Conservation (phyloP, 2,329 filamentous ascomycete genomes). For the Shiraia bambusicola region DNA sequence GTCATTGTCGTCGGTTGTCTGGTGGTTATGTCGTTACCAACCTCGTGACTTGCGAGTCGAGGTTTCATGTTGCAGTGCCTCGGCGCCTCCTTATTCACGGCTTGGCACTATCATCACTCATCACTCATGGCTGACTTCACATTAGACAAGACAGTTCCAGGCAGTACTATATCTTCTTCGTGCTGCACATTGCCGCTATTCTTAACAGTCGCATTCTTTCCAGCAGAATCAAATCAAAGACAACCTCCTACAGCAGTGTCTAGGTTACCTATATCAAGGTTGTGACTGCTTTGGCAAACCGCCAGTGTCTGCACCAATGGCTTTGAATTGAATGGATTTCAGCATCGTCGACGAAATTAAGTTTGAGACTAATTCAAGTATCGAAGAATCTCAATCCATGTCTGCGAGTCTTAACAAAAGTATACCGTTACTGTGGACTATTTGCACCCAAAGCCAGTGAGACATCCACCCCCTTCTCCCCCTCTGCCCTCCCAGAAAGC, state of each 20-base stretch:
- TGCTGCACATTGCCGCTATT: constrained; percentile 51
- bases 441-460: constrained; percentile 56
- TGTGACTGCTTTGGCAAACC: constrained; percentile 37
- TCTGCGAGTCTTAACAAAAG: constrained; percentile 62
- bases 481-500: constrained; percentile 5
- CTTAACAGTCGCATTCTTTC: constrained; percentile 53
- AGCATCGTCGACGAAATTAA: constrained; percentile 50
- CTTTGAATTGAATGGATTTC: constrained; percentile 52
- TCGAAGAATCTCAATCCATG: constrained; percentile 61
- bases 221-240: constrained; percentile 60
- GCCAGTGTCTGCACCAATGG: constrained; percentile 58
- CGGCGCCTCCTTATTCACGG: too few species aligned
- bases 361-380: constrained; percentile 47
- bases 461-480: constrained; percentile 28
- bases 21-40: background rate
- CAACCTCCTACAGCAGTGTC: constrained; percentile 61
- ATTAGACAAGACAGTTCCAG: too few species aligned
- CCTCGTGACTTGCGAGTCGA: too few species aligned
- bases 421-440: constrained; percentile 55
- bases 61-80: too few species aligned
- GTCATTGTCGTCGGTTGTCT: constrained; percentile 31
- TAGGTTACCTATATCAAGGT: constrained; percentile 55
- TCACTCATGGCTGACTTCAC: too few species aligned
- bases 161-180: constrained; percentile 53
- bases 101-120: too few species aligned